Base-by-base conservation (phyloP, 192 early-diverging fungal genomes). In the Podila horticola region DNA sequence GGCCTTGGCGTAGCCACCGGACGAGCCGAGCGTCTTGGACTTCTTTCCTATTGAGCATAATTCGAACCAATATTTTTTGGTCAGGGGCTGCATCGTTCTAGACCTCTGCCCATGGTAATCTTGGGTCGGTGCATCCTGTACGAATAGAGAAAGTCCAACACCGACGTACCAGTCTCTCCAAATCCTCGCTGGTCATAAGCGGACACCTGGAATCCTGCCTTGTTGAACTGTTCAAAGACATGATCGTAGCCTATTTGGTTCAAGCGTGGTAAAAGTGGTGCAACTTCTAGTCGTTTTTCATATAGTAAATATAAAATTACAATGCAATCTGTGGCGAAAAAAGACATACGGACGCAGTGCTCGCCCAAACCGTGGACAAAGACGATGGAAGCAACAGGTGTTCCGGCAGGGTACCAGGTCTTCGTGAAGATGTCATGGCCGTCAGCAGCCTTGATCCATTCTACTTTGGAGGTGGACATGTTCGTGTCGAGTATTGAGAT, bases 121-220 rank as follows among this genome's bases (percentile, higher is more conserved):
- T 7, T 36, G 34, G n/a, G 50, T n/a, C 20, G n/a, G 4, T 22
- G 50, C 17, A 52, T 52, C 4, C 20, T 52, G n/a, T 0, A 52
- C n/a, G n/a, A n/a, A n/a, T n/a, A n/a, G n/a, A n/a, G n/a, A 48
- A 30, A 38, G 30, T 45, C 24, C 30, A 62, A 64, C 34, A 1
- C 11, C 9, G 34, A 50, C 52, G 5, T 59, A 69, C 72, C 88
- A 13, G 91, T 92, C 64, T 88, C 74, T 12, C 91, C 91, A 64
- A 86, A 91, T 17, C 91, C 91, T 41, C 91, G 84, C 71, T 91
- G 88, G 76, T 92, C 92, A 72, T 74, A 87, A n/a, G 66, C 87
- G 38, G 84, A 82, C 45, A 85, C 76, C 57, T 86, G 67, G 63
- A 93, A 88, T 9, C 89, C 91, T 19, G 67, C 62, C 34, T 58